Evolutionary conservation across 306 rosid species (phyloP).

Genomic region (Prunus davidiana): DNA sequence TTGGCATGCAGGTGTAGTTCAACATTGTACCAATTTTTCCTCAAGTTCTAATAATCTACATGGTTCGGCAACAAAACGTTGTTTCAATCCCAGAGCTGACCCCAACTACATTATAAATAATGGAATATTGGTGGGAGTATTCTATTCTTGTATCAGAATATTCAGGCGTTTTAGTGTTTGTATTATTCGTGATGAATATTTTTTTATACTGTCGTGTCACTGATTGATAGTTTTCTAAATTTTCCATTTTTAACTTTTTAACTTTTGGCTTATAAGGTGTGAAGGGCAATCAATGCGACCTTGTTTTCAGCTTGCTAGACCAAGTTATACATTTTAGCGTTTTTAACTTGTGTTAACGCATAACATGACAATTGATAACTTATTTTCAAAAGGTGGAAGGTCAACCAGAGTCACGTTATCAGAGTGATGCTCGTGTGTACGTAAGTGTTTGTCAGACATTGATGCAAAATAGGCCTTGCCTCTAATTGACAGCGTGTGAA

Average conservation of each 20-base stretch:
- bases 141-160: neutral
- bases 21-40: slow-evolving; percentile 12
- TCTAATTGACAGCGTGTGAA: no score
- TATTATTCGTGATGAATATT: neutral
- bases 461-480: no score
- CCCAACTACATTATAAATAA: slow-evolving; percentile 36
- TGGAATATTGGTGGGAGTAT: slow-evolving; percentile 1
- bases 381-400: no score
- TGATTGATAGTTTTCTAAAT: neutral
- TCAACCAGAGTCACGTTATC: no score
- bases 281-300: neutral
- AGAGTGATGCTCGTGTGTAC: no score
- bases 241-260: neutral
- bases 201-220: neutral
- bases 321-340: no score
- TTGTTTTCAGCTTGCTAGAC: neutral
- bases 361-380: no score
- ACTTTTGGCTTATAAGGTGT: neutral
- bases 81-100: slow-evolving; percentile 24
- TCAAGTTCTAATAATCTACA: slow-evolving; percentile 29
- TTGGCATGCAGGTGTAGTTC: slow-evolving; percentile 15
- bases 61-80: slow-evolving; percentile 13
- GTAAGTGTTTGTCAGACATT: no score
- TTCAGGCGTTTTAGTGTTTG: neutral
- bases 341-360: no score